Evolutionary conservation across 2,329 filamentous ascomycete genomes (phyloP), one percentile per base, ranked within the genome.

Genomic region (Trichoderma polysporum): DNA sequence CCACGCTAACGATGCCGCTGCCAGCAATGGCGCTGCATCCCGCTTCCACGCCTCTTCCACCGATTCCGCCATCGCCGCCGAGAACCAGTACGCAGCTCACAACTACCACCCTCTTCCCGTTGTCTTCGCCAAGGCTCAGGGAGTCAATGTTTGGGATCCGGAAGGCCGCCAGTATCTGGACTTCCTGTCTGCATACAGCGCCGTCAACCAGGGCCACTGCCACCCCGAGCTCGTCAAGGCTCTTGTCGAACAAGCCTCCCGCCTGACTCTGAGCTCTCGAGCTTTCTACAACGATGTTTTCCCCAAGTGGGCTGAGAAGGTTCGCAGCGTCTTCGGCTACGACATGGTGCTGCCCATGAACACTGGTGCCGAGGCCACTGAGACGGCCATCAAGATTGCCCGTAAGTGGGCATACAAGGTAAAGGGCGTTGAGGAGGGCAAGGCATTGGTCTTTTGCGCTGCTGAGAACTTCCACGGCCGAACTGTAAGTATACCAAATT

Each of bases 251-350:
- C 95, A 99, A 82, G 95, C 95, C 56, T 87, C 90, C 71, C 90
- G 93, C 45, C 83, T 98, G 75, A 97, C 94, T 0, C 87, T 98
- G 72, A 97, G 93, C 80, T 97, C 93, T 69, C 89, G 94, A 69
- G 95, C 95, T 60, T 99, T 98, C 83, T 90, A 98, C 86, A 99
- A 98, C 78, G 94, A 98, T 83, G 95, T 98, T 70, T 98, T 98
- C 82, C 94, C 94, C 67, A 89, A 91, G 71, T 98, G 97, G 85
- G 94, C 94, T 7, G 90, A 97, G 81, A 97, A 95, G 81, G 90
- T 97, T 70, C 94, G 92, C 73, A 81, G 88, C 71, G 90, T 92
- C 77, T 97, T 97, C 78, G 93, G 93, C 69, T 98, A 96, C 78
- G 94, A 98, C 80, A 97, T 97, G 94, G 93, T 97, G 37, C 81